These are phyloP conservation scores for Macaranga tanarius DNA, from an alignment of 441 rosid genomes.

Conservation along the genomic window DNA sequence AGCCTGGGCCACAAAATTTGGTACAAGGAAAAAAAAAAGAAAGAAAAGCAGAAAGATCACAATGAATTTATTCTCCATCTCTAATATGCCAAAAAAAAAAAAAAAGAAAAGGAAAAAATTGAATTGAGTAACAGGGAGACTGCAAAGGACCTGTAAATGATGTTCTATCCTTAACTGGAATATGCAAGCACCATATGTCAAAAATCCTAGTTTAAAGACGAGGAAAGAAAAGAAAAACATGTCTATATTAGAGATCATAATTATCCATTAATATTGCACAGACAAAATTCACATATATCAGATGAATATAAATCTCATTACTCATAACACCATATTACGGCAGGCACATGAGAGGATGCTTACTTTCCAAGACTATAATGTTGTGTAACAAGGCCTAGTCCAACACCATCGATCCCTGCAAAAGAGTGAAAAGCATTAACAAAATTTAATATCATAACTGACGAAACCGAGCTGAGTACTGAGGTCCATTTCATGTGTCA, in stretches of 20 bases:
- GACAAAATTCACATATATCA: not conserved
- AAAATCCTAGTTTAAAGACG: conserved; percentile 57
- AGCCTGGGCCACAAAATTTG: conserved; percentile 40
- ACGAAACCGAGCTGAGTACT: not conserved
- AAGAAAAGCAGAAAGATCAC: not conserved
- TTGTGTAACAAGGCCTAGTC: conserved; percentile 72
- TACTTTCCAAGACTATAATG: conserved; percentile 72
- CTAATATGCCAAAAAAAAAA: conserved; percentile 4
- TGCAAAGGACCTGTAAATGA: conserved; percentile 52
- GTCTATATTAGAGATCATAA: not conserved
- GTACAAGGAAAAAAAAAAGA: not conserved
- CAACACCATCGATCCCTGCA: conserved; percentile 86
- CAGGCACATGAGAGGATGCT: conserved; percentile 14
- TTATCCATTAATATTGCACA: not conserved
- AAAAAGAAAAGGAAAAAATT: too few relatives aligned
- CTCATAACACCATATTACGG: not conserved
- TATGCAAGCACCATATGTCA: conserved; percentile 86
- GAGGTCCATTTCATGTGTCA: too few relatives aligned
- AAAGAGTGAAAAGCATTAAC: conserved; percentile 2
- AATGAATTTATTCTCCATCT: not conserved
- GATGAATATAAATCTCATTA: not conserved
- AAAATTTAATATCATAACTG: conserved; percentile 1
- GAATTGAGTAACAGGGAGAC: not conserved
- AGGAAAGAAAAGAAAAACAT: not conserved
- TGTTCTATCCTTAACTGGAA: conserved; percentile 79